Evolutionary conservation across 2,329 filamentous ascomycete species (phyloP), one percentile per base, ranked within the genome.

Genomic region (Penicillium sp.): DNA sequence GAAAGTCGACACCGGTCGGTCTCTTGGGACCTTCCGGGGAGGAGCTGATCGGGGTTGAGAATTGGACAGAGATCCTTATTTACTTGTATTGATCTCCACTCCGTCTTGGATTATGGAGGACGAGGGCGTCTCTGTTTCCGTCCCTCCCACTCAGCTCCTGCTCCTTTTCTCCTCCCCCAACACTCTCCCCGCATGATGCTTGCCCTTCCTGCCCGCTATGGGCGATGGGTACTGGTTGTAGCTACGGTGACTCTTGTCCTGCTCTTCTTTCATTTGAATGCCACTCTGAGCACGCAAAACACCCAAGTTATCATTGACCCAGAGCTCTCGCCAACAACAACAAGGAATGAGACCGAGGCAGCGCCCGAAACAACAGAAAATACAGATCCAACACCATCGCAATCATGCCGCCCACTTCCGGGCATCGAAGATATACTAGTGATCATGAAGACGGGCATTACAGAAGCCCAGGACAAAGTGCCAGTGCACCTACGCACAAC

Each of bases 381-480:
- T 9, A n/a, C 43, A 46, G 22, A 46, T 31, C 2, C 24, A 46
- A 24, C 27, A n/a, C n/a, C 24, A 18, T 57, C 62, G 16, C 35
- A 50, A 37, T 39, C 61, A 35, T 77, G 75, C 50, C 73, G 69
- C 14, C 58, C 68, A 14, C 66, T 77, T 2, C 71, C 77, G 6
- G 79, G 77, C 14, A 73, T 81, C 35, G 76, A 83, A 6, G 78
- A 86, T 62, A 70, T 86, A 44, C 79, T 86, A 59, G 78, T 87
- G 14, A 73, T 86, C 5, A 72, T 87, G 47, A 82, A 83, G 61
- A 87, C 85, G 0, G 85, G 84, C 55, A 83, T 84, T 16, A 84
- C 83, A 7, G 84, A 87, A 66, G 78, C 83, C 9, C 72, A 77
- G 54, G 77, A 81, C 37, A 85, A 85, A 69, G 76, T 87, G 0